Evolutionary conservation across 1,284 basidiomycete genomes (phyloP), one percentile per base, ranked within the genome.

Genomic region (Trichosporon faecale): DNA sequence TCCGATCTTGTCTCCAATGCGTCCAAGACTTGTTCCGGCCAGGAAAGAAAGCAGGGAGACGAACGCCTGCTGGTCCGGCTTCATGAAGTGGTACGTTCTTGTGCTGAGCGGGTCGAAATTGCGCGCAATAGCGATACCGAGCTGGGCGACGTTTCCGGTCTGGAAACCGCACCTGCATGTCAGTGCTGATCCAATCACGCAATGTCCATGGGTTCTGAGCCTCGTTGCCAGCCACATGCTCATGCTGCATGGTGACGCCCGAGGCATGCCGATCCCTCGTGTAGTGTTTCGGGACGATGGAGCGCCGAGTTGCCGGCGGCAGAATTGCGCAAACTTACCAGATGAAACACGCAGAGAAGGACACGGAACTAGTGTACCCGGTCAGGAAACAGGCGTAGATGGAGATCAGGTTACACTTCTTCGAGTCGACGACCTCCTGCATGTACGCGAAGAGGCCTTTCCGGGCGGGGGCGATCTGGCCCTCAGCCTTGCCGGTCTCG

Each of bases 321-420:
- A 52, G 49, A 61, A 61, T 18, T 61, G 57, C 9, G 29, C 57
- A 31, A 33, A 61, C 57, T 18, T n/a, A 61, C 57, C 57, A 61
- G 57, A 61, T 61, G 27, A 61, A 61, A 75, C 76, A 68, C 46
- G 76, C 80, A 63, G 91, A 89, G 85, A 93, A 94, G 0, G 89
- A 89, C 18, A 93, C 85, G 1, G 89, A 87, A 75, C 78, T 91
- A 87, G 92, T 90, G 83, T 89, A 91, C 0, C 92, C 93, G 0
- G 92, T 94, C 88, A 94, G 90, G 83, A 94, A 93, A 82, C 91
- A 93, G 79, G 89, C 93, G 8, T 87, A 88, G 5, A 89, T 86
- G 64, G 93, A 85, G 8, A 90, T 90, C 5, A 85, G 85, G 0
- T 88, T 87, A 0, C 88, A 86, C 71, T 86, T 82, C 25, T 86